These are phyloP conservation scores for Chloris gayana DNA, from an alignment of 176 grass and related monocot genomes.

Conservation along the genomic window DNA sequence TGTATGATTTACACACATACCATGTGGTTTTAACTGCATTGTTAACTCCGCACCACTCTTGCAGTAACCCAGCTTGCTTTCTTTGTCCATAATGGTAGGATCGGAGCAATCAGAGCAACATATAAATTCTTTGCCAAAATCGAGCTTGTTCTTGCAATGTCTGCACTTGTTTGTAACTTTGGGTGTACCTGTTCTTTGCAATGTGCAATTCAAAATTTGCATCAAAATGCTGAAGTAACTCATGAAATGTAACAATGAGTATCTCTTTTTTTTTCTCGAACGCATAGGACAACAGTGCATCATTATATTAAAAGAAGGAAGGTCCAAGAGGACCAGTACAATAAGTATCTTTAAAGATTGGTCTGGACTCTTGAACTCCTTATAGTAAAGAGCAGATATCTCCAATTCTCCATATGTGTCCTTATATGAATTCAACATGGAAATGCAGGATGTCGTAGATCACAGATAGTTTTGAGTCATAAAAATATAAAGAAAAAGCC, in stretches of 20 bases:
- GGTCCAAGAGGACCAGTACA: too few relatives aligned
- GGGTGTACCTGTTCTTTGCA: constrained; percentile 60
- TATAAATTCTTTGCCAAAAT: constrained; percentile 79
- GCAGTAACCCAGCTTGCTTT: constrained; percentile 70
- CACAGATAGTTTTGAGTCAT: not conserved
- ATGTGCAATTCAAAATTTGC: constrained; percentile 14
- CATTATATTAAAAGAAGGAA: too few relatives aligned
- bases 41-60: constrained; percentile 55
- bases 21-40: constrained; percentile 71
- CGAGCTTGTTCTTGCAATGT: constrained; percentile 75
- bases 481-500: not conserved
- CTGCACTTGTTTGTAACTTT: constrained; percentile 62
- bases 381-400: constrained; percentile 21
- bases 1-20: constrained; percentile 29
- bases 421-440: not conserved
- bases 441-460: constrained; percentile 8
- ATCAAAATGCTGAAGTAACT: constrained; percentile 13
- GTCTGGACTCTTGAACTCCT: too few relatives aligned
- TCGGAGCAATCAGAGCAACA: constrained; percentile 87
- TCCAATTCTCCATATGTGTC: not conserved
- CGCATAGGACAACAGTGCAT: too few relatives aligned
- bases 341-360: too few relatives aligned
- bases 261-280: not conserved
- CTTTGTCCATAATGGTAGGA: constrained; percentile 60
- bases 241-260: not conserved